These are phyloP conservation scores for Colletotrichum zoysiae DNA, from an alignment of 2,329 filamentous ascomycete genomes.

Conservation along the genomic window DNA sequence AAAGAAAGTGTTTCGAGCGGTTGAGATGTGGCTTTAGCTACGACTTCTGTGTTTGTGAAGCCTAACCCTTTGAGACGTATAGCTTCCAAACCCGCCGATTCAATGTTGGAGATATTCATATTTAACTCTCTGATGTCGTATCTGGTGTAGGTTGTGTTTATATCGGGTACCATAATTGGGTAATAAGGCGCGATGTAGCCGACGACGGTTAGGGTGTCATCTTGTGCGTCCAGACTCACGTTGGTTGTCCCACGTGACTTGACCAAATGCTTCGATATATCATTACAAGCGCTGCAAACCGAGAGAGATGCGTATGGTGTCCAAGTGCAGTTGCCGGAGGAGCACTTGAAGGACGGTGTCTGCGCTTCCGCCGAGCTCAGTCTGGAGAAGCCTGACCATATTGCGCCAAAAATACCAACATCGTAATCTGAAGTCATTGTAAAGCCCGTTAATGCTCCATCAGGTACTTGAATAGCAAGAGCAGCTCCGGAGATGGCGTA, in stretches of 20 bases:
- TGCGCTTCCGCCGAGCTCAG: background rate
- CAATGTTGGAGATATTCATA: background rate
- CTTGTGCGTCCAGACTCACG: too few relatives aligned
- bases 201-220: too few relatives aligned
- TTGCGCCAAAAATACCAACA: background rate
- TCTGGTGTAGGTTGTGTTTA: slow-evolving; percentile 1
- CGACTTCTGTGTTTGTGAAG: background rate
- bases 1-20: background rate
- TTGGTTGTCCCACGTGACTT: background rate
- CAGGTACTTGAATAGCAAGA: too few relatives aligned
- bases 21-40: background rate
- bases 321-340: slow-evolving; percentile 10
- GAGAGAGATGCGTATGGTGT: background rate
- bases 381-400: background rate
- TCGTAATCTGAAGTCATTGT: slow-evolving; percentile 2
- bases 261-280: background rate
- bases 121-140: background rate
- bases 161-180: background rate
- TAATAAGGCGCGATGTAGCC: background rate
- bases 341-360: background rate
- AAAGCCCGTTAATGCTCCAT: too few relatives aligned
- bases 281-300: slow-evolving; percentile 10
- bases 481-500: too few relatives aligned
- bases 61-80: background rate
- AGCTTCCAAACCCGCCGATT: background rate